These are phyloP conservation scores for grape (Vitis vinifera) DNA, from an alignment of 164 flowering plant genomes.

Conservation along the genomic window DNA sequence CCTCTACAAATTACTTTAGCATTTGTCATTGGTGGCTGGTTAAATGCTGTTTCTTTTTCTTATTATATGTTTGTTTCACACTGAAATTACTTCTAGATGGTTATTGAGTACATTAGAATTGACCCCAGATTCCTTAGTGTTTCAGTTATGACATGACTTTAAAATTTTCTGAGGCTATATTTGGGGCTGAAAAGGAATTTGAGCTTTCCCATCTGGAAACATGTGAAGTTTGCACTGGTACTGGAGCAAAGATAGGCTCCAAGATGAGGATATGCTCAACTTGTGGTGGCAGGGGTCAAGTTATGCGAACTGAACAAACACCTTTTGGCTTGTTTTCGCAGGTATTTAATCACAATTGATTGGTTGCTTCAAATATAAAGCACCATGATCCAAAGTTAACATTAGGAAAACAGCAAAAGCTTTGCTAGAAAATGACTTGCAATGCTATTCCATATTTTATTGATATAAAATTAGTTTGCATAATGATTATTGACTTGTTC, in stretches of 20 bases:
- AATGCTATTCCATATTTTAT: not conserved
- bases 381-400: not conserved
- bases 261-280: constrained; percentile 93
- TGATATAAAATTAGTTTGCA: not conserved
- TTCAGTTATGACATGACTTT: constrained; percentile 87
- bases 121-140: constrained; percentile 32
- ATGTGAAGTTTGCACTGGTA: constrained; percentile 83
- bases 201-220: constrained; percentile 90
- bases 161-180: constrained; percentile 85
- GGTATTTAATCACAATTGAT: constrained; percentile 37
- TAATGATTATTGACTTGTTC: not conserved
- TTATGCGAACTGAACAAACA: constrained; percentile 98
- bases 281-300: constrained; percentile 99
- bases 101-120: constrained; percentile 12
- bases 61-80: not conserved
- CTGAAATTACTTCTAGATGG: not conserved
- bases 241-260: constrained; percentile 88
- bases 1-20: too few species aligned
- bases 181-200: constrained; percentile 93
- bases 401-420: not conserved
- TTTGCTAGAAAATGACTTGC: not conserved
- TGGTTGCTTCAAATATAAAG: not conserved
- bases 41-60: not conserved
- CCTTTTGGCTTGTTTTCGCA: constrained; percentile 97
- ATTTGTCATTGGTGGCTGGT: not conserved